Evolutionary conservation across 345 rosid genomes (phyloP), one percentile per base, ranked within the genome.

Genomic region (Trapa incisa): DNA sequence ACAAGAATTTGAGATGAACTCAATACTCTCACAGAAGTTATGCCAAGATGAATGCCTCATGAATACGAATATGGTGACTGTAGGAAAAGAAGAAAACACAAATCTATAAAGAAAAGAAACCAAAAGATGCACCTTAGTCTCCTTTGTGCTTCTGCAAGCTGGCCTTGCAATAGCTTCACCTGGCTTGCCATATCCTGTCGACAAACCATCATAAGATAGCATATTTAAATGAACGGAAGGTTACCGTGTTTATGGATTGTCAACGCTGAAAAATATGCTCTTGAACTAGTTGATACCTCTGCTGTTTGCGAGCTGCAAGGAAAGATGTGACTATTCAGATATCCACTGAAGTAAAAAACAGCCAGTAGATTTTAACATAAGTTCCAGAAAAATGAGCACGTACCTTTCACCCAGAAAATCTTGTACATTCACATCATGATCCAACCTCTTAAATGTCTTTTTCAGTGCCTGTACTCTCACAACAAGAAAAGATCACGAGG

Each of bases 371-470:
- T 41, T 65, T 50, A 14, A 3, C 43, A 47, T 70, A 68, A 61
- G 72, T 71, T 65, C 35, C 13, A 54, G 66, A 5, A 60, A 52
- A 68, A 17, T 65, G 43, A 74, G 56, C 39, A 70, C 64, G 43
- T 70, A 92, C 96, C 86, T 86, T 75, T 87, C 64, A 75, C 92
- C 95, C 67, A 92, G 75, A 71, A 89, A 86, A 64, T 87, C 95
- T 39, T 92, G 80, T 75, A 92, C 85, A 78, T 85, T 85, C 63
- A 92, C 92, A 77, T 89, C 92, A 76, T 92, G 98, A 77, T 92
- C 96, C 81, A 89, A 80, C 75, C 87, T 89, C 86, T 84, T 89
- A 68, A 92, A 92, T 60, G 96, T 89, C 79, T 92, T 92, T 88
- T 85, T 87, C 80, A 89, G 74, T 69, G 85, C 88, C 96, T 92